Conservation (phyloP, 371 early-diverging fungal species). For the Lichtheimia corymbifera region DNA sequence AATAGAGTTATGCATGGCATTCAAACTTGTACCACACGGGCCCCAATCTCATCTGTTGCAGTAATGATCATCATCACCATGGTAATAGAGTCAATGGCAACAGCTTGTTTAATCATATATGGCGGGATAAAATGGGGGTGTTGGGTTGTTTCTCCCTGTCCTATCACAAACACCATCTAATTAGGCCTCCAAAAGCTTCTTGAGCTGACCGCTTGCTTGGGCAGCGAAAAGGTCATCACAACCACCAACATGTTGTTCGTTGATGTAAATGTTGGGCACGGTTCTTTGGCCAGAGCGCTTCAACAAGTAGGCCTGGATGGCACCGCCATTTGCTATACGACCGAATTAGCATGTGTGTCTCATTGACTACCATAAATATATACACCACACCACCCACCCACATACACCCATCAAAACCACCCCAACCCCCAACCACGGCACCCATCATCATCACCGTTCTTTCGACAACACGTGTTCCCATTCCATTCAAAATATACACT, state of each 20-base stretch:
- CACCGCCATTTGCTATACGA: slow-evolving; percentile 56
- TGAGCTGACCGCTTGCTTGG: slow-evolving; percentile 51
- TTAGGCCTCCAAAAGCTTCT: slow-evolving; percentile 36
- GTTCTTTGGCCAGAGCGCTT: slow-evolving; percentile 76
- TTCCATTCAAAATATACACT: no score
- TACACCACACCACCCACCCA: neutral
- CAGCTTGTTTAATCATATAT: no score
- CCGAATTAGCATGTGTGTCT: neutral
- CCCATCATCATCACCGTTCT: neutral
- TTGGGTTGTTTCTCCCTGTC: no score
- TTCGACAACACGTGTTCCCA: neutral
- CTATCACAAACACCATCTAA: no score
- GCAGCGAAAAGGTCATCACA: slow-evolving; percentile 62
- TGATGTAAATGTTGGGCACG: slow-evolving; percentile 88
- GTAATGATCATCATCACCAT: no score
- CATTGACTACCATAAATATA: slow-evolving; percentile 7
- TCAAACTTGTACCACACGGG: no score
- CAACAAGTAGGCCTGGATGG: slow-evolving; percentile 69
- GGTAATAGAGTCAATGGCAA: no score
- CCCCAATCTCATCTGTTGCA: no score
- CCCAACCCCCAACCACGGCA: neutral
- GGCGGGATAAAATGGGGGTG: no score
- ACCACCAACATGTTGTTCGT: slow-evolving; percentile 78
- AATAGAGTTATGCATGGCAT: no score
- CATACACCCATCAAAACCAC: neutral